Conservation (phyloP, 2,329 filamentous ascomycete species). For the Botrytis medusae region DNA sequence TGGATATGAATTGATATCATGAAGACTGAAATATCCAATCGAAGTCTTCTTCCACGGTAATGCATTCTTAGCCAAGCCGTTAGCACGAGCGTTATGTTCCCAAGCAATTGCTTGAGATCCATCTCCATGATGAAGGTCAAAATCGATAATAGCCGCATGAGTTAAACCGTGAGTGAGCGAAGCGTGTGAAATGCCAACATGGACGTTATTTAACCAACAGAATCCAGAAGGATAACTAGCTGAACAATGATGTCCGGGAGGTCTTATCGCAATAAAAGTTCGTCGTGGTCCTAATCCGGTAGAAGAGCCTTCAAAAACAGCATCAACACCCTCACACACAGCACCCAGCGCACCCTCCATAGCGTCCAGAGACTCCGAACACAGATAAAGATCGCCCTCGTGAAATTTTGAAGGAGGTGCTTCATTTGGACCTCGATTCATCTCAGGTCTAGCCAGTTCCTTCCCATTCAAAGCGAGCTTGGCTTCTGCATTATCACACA, state of each 20-base stretch:
- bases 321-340: slow-evolving; percentile 88
- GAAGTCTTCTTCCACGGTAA: slow-evolving; percentile 76
- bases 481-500: slow-evolving; percentile 79
- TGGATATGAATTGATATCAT: slow-evolving; percentile 98
- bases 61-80: slow-evolving; percentile 65
- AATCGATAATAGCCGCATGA: slow-evolving; percentile 78
- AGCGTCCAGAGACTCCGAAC: slow-evolving; percentile 78
- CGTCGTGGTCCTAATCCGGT: slow-evolving; percentile 59
- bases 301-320: slow-evolving; percentile 63
- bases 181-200: slow-evolving; percentile 92
- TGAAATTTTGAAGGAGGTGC: slow-evolving; percentile 61
- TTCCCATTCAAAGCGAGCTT: slow-evolving; percentile 76
- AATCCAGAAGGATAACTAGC: slow-evolving; percentile 88
- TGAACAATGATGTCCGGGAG: slow-evolving; percentile 94
- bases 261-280: slow-evolving; percentile 89
- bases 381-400: slow-evolving; percentile 88
- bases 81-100: slow-evolving; percentile 77
- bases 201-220: slow-evolving; percentile 98
- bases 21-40: slow-evolving; percentile 94
- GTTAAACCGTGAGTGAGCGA: slow-evolving; percentile 81
- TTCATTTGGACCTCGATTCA: slow-evolving; percentile 51
- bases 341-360: slow-evolving; percentile 90
- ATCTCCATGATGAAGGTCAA: slow-evolving; percentile 76
- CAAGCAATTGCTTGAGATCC: slow-evolving; percentile 95
- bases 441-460: slow-evolving; percentile 71